Conservation (phyloP, 306 rosid species). For the Nissolia schottii region DNA sequence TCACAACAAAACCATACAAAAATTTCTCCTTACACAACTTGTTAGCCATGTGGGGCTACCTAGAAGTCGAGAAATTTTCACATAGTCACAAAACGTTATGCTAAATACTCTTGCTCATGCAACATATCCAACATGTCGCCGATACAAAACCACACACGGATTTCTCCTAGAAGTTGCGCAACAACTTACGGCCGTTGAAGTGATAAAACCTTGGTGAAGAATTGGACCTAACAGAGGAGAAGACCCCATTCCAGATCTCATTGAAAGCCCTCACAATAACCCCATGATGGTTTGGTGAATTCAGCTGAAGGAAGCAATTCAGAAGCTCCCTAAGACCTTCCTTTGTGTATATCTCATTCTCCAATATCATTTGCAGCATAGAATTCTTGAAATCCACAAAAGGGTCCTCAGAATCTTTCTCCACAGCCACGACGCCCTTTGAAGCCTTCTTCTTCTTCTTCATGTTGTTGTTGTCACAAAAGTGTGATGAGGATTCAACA, state of each 20-base stretch:
- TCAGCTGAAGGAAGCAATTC: constrained; percentile 76
- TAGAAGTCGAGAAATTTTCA: no score
- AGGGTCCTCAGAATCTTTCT: constrained; percentile 91
- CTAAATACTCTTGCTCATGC: no score
- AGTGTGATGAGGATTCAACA: constrained; percentile 25
- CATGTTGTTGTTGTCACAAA: constrained; percentile 15
- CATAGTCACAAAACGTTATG: no score
- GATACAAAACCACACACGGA: no score
- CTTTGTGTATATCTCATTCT: constrained; percentile 82
- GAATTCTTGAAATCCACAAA: constrained; percentile 80
- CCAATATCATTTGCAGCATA: constrained; percentile 90
- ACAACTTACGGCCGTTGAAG: constrained; percentile 34
- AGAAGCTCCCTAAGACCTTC: constrained; percentile 73
- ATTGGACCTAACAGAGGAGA: constrained; percentile 46
- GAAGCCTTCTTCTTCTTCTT: no score
- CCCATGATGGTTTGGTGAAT: constrained; percentile 68
- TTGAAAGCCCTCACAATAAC: constrained; percentile 75
- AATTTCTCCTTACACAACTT: not conserved
- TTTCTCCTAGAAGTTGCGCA: constrained; percentile 53
- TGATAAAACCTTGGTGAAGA: constrained; percentile 15
- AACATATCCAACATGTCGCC: no score
- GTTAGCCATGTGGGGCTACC: not conserved
- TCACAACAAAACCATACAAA: no score
- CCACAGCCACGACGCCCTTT: constrained; percentile 90
- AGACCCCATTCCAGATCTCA: constrained; percentile 92